Evolutionary conservation across 257 asterid species (phyloP).

Genomic region (Jaltomata sinuosa): DNA sequence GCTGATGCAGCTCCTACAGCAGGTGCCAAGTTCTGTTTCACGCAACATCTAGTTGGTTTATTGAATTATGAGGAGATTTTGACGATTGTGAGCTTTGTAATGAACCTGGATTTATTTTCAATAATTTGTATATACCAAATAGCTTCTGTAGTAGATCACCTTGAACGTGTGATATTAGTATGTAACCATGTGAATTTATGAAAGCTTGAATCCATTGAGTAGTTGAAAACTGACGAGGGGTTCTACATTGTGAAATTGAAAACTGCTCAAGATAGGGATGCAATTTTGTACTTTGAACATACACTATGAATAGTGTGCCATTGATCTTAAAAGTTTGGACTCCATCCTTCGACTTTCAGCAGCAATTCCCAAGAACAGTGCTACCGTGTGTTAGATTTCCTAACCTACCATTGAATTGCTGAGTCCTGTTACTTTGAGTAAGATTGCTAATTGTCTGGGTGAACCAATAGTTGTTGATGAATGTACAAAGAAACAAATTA

Average conservation of each 20-base stretch:
- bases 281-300: too few relatives aligned
- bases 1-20: conserved; percentile 74
- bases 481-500: too few relatives aligned
- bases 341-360: not conserved
- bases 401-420: not conserved
- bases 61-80: not conserved
- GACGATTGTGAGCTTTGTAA: not conserved
- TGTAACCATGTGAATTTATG: not conserved
- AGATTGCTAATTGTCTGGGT: too few relatives aligned
- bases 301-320: not conserved
- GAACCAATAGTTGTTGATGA: too few relatives aligned
- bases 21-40: not conserved
- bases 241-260: too few relatives aligned
- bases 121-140: not conserved
- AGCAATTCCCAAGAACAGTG: too few relatives aligned
- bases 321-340: not conserved
- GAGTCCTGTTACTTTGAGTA: not conserved
- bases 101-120: not conserved
- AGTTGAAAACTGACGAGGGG: too few relatives aligned
- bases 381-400: too few relatives aligned
- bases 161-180: not conserved
- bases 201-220: not conserved
- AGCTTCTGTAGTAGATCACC: not conserved
- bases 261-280: too few relatives aligned
- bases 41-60: not conserved